Base-by-base conservation (phyloP, 73 alveolate species). In the Paraurostyla sp. region DNA sequence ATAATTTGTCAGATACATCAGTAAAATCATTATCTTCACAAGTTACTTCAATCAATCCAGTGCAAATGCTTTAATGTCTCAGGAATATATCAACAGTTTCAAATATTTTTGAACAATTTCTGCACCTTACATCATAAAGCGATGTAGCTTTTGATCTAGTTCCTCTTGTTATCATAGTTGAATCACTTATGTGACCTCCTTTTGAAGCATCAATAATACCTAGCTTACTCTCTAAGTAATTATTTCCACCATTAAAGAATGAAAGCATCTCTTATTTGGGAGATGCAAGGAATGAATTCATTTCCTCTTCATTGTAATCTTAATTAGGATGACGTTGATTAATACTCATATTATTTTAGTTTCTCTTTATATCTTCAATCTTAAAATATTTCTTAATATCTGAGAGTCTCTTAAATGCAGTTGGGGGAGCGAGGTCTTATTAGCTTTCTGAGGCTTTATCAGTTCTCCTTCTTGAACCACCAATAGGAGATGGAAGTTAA, bases 101-200 rank as follows among this genome's bases (percentile, higher is more conserved):
- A 40, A 65, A 65, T 11, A 38, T 1, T 36, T 65, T 18, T 15
- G 7, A 22, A 22, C 82, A 65, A 2, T 18, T 4, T 65, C 25
- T 65, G 23, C 82, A 65, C 23, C 82, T 65, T 33, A 65, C 58
- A 65, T 65, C 82, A 38, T 65, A 65, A 13, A 38, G 42, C 13
- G 82, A 65, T 15, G 9, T 38, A 1, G 82, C 58, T 65, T 65
- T 65, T 7, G 82, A 38, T 65, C 82, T 65, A 18, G 7, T 38
- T 7, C 32, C 82, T 40, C 58, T 65, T 32, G 82, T 65, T 3
- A 65, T 16, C 32, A 65, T 65, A 38, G 82, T 18, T 6, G 82
- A 65, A 38, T 65, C 82, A 65, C 82, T n/a, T n/a, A n/a, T n/a
- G n/a, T n/a, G n/a, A n/a, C n/a, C n/a, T n/a, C n/a, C n/a, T n/a